phyloP scores from a whole-genome alignment of 2,329 filamentous ascomycete genomes.

The Claviceps africana region DNA sequence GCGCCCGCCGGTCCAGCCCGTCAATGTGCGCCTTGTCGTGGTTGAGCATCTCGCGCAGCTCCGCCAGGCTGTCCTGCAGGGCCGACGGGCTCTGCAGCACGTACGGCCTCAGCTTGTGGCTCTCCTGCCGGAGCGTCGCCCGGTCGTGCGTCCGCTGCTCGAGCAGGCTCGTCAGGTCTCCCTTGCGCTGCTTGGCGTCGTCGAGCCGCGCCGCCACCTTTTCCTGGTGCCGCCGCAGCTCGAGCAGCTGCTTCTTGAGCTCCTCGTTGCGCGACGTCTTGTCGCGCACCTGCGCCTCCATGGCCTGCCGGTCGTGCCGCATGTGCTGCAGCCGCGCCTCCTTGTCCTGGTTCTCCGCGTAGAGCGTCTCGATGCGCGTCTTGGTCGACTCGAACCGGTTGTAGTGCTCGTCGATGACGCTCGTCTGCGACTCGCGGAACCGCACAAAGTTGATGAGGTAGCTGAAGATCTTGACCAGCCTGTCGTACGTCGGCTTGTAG shows the following conservation, averaged over 20 bases:
- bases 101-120: constrained; percentile 79
- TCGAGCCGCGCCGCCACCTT: constrained; percentile 71
- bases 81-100: constrained; percentile 76
- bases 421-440: constrained; percentile 85
- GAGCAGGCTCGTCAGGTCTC: constrained; percentile 54
- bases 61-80: constrained; percentile 67
- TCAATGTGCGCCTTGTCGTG: constrained; percentile 78
- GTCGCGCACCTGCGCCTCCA: constrained; percentile 69
- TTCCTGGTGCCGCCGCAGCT: constrained; percentile 70
- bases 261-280: constrained; percentile 80
- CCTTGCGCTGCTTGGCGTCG: constrained; percentile 67
- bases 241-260: constrained; percentile 66
- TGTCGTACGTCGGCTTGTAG: constrained; percentile 77
- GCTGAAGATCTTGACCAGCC: constrained; percentile 87
- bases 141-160: constrained; percentile 59
- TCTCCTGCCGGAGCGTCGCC: constrained; percentile 65
- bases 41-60: constrained; percentile 65
- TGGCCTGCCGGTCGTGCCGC: constrained; percentile 62
- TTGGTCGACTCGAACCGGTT: constrained; percentile 82
- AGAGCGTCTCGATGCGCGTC: constrained; percentile 71
- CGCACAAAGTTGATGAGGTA: constrained; percentile 98
- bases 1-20: constrained; percentile 68
- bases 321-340: constrained; percentile 69
- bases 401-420: constrained; percentile 83
- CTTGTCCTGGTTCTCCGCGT: constrained; percentile 75